Base-by-base conservation (phyloP, 2,329 filamentous ascomycete species). In the Sordariomycetes sp. region DNA sequence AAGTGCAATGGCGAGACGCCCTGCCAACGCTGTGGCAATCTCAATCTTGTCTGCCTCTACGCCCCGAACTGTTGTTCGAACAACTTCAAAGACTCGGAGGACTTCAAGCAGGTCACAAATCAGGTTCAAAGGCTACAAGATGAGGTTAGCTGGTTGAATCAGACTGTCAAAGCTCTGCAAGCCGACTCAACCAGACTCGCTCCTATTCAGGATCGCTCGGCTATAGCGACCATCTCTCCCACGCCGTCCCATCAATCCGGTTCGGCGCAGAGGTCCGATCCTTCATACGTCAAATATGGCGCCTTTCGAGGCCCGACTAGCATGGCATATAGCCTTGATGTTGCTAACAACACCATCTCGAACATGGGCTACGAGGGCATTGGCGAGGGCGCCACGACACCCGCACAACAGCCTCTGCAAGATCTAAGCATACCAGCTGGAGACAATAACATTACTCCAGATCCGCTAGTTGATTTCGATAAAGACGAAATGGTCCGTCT, bases 31-130 rank as follows among this genome's bases (percentile, higher is more conserved):
- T 85, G 80, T 46, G 73, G 77, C 45, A 79, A 80, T 45, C 75
- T 83, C 53, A 77, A 75, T 45, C 64, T 82, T 14, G 57, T 70
- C 41, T 83, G 79, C 48, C 61, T 79, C 29, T 83, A 82, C 57
- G 68, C 77, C 6, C 70, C 75, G 11, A 79, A 79, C 48, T 79
- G 77, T 53, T 79, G 75, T 51, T 62, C 74, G 41, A 88, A 76
- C 63, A 86, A 75, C 56, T 87, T 94, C 69, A 92, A 90, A 57
- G 88, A 95, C 49, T 87, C 86, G 30, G 85, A 93, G 8, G 88
- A 95, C 54, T 95, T 87, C 66, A 84, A 79, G 50, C 72, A 79
- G 24, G 86, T 95, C 78, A 75, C 77, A 35, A 66, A 71, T 21
- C 82, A 92, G 44, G 75, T 95, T 39, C 63, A 66, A 9, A 70